phyloP scores from a whole-genome alignment of 345 rosid genomes.

The Sonneratia alba region DNA sequence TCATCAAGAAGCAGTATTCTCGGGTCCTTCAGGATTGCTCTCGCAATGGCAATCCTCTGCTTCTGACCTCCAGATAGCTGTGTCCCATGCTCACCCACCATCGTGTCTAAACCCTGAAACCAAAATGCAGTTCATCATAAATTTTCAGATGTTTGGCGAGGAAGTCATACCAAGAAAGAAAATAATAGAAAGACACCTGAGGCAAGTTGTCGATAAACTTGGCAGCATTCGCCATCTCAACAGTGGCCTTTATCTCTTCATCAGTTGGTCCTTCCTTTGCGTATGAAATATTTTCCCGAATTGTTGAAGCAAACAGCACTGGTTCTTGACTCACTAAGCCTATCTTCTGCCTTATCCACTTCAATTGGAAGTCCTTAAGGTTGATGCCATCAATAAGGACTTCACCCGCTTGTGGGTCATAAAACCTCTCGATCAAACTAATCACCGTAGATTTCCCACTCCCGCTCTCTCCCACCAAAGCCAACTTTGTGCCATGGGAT shows the following conservation, averaged over 20 bases:
- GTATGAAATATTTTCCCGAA: conserved; percentile 31
- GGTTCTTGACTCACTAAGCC: conserved; percentile 46
- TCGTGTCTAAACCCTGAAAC: conserved; percentile 13
- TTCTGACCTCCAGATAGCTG: conserved; percentile 18
- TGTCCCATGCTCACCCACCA: conserved; percentile 16
- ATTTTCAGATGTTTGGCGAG: not conserved
- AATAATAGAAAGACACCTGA: conserved; percentile 5
- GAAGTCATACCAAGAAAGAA: not conserved
- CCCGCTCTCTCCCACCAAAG: conserved; percentile 42
- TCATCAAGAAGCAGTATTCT: conserved; percentile 37
- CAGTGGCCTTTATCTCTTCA: conserved; percentile 33
- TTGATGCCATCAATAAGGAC: conserved; percentile 32
- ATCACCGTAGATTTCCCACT: conserved; percentile 41
- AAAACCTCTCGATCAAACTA: conserved; percentile 36
- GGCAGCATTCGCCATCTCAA: conserved; percentile 34
- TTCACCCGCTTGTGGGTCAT: conserved; percentile 34
- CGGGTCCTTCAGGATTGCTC: conserved; percentile 36
- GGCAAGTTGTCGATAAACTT: conserved; percentile 36
- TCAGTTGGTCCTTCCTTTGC: conserved; percentile 30
- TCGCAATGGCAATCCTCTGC: conserved; percentile 33
- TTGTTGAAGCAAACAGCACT: conserved; percentile 30
- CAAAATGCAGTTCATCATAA: not conserved
- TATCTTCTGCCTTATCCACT: conserved; percentile 35
- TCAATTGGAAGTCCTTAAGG: conserved; percentile 28
- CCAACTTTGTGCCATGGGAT: conserved; percentile 27